Percentiles rank a stretch among this genome's conserved stretches.
phyloP scores from a whole-genome alignment of 768 basidiomycete species.

The Tylopilus plumbeoviolaceoides region DNA sequence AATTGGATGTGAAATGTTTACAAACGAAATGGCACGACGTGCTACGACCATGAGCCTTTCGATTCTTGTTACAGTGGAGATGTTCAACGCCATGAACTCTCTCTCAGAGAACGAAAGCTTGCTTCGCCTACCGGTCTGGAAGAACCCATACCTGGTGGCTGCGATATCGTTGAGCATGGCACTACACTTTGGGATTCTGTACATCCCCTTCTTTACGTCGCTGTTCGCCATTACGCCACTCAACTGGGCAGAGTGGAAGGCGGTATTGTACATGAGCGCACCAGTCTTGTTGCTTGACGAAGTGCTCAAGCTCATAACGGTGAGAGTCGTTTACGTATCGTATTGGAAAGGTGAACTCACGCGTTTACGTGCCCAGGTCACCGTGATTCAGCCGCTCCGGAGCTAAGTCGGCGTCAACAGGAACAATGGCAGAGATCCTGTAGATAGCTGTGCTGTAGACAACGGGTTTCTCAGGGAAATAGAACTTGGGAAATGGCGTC shows the following conservation, averaged over 20 bases:
- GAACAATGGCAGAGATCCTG: neutral
- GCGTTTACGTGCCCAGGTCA: slow-evolving; percentile 35
- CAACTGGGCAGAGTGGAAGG: slow-evolving; percentile 94
- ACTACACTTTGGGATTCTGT: slow-evolving; percentile 91
- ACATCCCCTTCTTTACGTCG: slow-evolving; percentile 92
- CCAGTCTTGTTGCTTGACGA: slow-evolving; percentile 93
- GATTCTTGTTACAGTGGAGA: slow-evolving; percentile 92
- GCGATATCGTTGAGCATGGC: slow-evolving; percentile 90
- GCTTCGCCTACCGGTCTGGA: slow-evolving; percentile 86
- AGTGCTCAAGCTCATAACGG: slow-evolving; percentile 77
- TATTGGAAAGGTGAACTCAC: neutral
- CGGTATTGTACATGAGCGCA: slow-evolving; percentile 80
- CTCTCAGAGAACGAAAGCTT: slow-evolving; percentile 96
- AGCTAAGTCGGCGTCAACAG: slow-evolving; percentile 33
- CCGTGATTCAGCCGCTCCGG: slow-evolving; percentile 53
- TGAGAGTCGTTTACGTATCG: slow-evolving; percentile 34
- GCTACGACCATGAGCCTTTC: slow-evolving; percentile 97
- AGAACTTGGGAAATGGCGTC: neutral
- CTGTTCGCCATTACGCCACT: slow-evolving; percentile 91
- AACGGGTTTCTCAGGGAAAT: neutral
- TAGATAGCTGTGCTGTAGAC: neutral
- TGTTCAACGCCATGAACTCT: slow-evolving; percentile 99
- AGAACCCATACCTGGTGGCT: slow-evolving; percentile 87
- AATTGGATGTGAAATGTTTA: slow-evolving; percentile 96
- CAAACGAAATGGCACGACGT: slow-evolving; percentile 75